A percentile compares a stretch with the other conserved stretches of the same genome.
Conservation (phyloP, 805 yeast genomes). For the Yarrowia osloensis region DNA sequence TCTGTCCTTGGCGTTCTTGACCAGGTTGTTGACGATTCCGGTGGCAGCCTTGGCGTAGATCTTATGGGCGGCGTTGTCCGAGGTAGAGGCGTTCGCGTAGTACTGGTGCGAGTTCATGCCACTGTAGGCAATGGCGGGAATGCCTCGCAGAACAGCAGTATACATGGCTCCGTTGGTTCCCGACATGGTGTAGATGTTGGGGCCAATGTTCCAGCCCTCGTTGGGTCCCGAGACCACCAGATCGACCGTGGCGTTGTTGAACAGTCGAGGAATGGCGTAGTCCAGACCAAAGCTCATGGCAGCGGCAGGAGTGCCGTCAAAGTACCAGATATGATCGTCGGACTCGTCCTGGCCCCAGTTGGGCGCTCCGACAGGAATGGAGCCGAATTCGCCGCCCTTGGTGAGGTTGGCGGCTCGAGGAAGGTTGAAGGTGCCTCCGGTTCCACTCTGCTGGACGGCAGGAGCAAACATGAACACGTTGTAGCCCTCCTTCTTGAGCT, state of each 20-base stretch:
- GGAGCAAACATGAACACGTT: slow-evolving; percentile 56
- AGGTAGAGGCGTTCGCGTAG: not conserved
- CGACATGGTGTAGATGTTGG: slow-evolving; percentile 43
- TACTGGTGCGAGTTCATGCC: slow-evolving; percentile 37
- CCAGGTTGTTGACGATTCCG: slow-evolving; percentile 8
- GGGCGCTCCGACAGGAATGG: slow-evolving; percentile 51
- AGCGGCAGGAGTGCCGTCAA: slow-evolving; percentile 52
- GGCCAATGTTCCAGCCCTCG: slow-evolving; percentile 49
- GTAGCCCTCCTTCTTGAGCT: slow-evolving; percentile 50
- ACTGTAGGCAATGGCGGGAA: slow-evolving; percentile 49
- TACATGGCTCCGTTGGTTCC: slow-evolving; percentile 51
- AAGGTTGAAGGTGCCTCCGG: slow-evolving; percentile 54
- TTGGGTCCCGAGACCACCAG: slow-evolving; percentile 52
- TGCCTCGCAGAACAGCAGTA: slow-evolving; percentile 46
- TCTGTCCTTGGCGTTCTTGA: slow-evolving; percentile 21
- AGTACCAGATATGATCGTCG: slow-evolving; percentile 48
- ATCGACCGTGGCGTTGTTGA: slow-evolving; percentile 47
- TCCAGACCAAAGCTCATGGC: slow-evolving; percentile 49
- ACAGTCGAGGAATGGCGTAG: slow-evolving; percentile 47
- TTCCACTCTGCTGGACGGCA: slow-evolving; percentile 53
- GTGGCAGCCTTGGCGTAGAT: slow-evolving; percentile 25
- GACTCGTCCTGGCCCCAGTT: slow-evolving; percentile 51
- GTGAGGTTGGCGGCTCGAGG: slow-evolving; percentile 45
- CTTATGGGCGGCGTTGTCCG: not conserved
- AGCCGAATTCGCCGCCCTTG: slow-evolving; percentile 49